A percentile compares a stretch with the other conserved stretches of the same genome.
These are phyloP conservation scores for Fusarium sp. DNA, from an alignment of 2,329 filamentous ascomycete species.

Conservation along the genomic window DNA sequence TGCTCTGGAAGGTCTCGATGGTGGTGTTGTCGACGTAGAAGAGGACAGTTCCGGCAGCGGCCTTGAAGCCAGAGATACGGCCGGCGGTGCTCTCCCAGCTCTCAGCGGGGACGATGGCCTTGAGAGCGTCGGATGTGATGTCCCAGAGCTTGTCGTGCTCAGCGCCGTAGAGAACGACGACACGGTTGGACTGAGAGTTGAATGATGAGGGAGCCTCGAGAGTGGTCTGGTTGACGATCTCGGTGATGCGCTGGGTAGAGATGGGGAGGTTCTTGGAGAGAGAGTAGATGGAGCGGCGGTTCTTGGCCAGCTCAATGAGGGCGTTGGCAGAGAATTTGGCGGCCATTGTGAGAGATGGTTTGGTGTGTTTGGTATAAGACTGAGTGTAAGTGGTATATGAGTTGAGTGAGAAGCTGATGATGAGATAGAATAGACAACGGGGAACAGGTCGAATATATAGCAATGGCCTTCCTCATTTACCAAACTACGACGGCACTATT, in stretches of 20 bases:
- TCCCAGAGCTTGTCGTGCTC: slow-evolving; percentile 94
- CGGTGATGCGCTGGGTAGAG: slow-evolving; percentile 66
- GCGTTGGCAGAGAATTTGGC: slow-evolving; percentile 57
- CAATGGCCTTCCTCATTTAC: slow-evolving; percentile 7
- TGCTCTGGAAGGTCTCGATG: slow-evolving; percentile 73
- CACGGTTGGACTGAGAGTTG: slow-evolving; percentile 87
- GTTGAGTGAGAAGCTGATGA: slow-evolving; percentile 25
- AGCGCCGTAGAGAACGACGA: slow-evolving; percentile 80
- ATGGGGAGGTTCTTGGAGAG: slow-evolving; percentile 71
- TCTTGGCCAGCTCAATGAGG: slow-evolving; percentile 73
- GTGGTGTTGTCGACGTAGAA: slow-evolving; percentile 85
- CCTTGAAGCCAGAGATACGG: slow-evolving; percentile 70
- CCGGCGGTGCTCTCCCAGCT: slow-evolving; percentile 65
- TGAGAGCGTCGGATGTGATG: slow-evolving; percentile 65
- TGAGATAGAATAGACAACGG: background rate
- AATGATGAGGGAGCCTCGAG: slow-evolving; percentile 81
- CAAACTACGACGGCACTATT: background rate
- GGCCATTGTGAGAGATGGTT: slow-evolving; percentile 55
- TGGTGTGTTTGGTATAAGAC: slow-evolving; percentile 3
- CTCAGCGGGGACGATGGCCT: slow-evolving; percentile 71
- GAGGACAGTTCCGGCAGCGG: slow-evolving; percentile 82
- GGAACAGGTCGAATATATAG: slow-evolving; percentile 28
- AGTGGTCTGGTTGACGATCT: slow-evolving; percentile 73
- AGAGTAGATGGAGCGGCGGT: slow-evolving; percentile 76
- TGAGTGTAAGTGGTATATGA: slow-evolving; percentile 7